Conservation (phyloP, 805 yeast species). For the Candida insectalens region DNA sequence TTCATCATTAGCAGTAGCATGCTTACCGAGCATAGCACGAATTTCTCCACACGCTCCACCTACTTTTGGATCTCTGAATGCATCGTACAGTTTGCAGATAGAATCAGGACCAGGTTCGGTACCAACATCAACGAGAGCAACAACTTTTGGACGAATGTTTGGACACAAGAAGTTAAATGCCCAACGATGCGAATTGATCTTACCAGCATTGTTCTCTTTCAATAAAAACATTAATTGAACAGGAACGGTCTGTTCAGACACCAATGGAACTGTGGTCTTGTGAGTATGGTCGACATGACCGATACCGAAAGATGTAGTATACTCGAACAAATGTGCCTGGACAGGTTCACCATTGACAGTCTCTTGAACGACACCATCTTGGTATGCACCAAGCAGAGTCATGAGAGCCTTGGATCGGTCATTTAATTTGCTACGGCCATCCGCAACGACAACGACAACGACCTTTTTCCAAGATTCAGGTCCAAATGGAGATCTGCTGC, state of each 20-base stretch:
- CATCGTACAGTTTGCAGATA: conserved; percentile 81
- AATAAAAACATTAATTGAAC: conserved; percentile 81
- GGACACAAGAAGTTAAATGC: conserved; percentile 87
- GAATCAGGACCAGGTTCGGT: conserved; percentile 85
- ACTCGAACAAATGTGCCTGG: conserved; percentile 84
- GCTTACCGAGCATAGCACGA: conserved; percentile 47
- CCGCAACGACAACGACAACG: conserved; percentile 80
- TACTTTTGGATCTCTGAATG: conserved; percentile 68
- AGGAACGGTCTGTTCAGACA: conserved; percentile 57
- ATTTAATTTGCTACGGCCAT: conserved; percentile 80
- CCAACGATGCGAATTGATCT: conserved; percentile 95
- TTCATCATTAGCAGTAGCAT: conserved; percentile 22
- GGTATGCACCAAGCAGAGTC: conserved; percentile 81
- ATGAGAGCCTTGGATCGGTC: conserved; percentile 70
- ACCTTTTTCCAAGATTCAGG: conserved; percentile 89
- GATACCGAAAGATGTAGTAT: conserved; percentile 83
- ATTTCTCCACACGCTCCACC: conserved; percentile 99
- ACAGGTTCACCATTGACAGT: conserved; percentile 76
- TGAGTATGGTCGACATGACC: conserved; percentile 21
- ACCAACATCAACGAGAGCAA: conserved; percentile 86
- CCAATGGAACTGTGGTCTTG: conserved; percentile 45
- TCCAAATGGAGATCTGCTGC: conserved; percentile 69
- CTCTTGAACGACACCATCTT: conserved; percentile 90
- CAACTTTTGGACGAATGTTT: conserved; percentile 68
- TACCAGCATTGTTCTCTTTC: conserved; percentile 81